Percentiles rank a stretch among this genome's conserved stretches.
phyloP scores from a whole-genome alignment of 345 rosid species.

The Psidium friedrichsthalianum region DNA sequence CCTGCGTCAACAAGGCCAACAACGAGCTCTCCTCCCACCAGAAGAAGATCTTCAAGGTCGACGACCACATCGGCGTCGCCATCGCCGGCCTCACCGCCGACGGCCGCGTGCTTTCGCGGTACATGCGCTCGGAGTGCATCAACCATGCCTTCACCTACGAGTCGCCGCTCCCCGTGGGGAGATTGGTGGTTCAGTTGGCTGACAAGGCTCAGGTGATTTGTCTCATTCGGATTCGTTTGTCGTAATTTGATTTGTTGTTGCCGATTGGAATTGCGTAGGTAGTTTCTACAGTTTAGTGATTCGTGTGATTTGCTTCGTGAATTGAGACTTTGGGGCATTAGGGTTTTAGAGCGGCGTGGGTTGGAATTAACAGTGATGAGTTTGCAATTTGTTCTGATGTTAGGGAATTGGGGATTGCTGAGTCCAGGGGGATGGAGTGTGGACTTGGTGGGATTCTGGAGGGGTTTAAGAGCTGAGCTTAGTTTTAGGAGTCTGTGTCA shows the following conservation, averaged over 20 bases:
- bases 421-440: neutral
- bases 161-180: constrained; percentile 93
- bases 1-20: constrained; percentile 87
- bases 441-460: neutral
- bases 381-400: neutral
- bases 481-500: neutral
- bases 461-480: neutral
- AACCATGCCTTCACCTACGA: constrained; percentile 81
- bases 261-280: neutral
- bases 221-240: neutral
- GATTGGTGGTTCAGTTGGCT: constrained; percentile 92
- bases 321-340: neutral
- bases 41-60: constrained; percentile 97
- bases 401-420: neutral
- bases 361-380: neutral
- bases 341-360: neutral
- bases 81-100: constrained; percentile 97
- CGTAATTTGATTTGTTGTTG: neutral
- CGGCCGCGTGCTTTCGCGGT: constrained; percentile 93
- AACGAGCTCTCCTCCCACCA: constrained; percentile 95
- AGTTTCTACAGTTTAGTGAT: neutral
- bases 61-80: constrained; percentile 95
- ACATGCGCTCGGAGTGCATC: constrained; percentile 92
- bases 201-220: constrained; percentile 87
- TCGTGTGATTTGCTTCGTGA: neutral